Conservation (phyloP, 2,329 filamentous ascomycete genomes). For the Trichophyton mentagrophytes region DNA sequence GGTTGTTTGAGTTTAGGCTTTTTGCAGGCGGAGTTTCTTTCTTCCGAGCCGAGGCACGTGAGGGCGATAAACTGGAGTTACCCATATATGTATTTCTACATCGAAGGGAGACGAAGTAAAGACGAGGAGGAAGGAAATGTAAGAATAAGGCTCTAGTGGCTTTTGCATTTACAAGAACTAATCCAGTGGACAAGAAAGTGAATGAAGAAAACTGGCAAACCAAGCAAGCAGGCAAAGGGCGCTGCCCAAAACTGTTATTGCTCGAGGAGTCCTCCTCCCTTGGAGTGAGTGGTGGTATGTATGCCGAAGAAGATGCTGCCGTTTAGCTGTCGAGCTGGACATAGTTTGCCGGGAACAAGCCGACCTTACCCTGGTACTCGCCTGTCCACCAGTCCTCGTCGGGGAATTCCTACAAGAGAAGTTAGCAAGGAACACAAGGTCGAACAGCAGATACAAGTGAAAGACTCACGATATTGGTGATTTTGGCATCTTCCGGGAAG, state of each 20-base stretch:
- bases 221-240: neutral
- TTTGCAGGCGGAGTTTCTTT: neutral
- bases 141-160: neutral
- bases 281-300: neutral
- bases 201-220: neutral
- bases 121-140: neutral
- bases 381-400: slow-evolving; percentile 99
- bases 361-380: slow-evolving; percentile 62
- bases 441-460: neutral
- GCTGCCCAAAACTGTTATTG: neutral
- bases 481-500: slow-evolving; percentile 78
- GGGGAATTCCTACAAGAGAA: slow-evolving; percentile 61
- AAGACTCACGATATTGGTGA: slow-evolving; percentile 59
- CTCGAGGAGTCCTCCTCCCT: neutral
- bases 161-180: slow-evolving; percentile 4
- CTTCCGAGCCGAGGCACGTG: neutral
- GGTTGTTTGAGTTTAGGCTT: neutral
- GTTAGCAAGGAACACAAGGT: neutral
- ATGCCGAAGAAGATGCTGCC: neutral
- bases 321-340: slow-evolving; percentile 31
- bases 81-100: neutral
- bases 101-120: neutral
- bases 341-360: slow-evolving; percentile 59
- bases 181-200: neutral
- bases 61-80: neutral